Percentiles rank a stretch among this genome's conserved stretches.
Conservation (phyloP, 2,329 filamentous ascomycete species). For the Neospermospora avenae region DNA sequence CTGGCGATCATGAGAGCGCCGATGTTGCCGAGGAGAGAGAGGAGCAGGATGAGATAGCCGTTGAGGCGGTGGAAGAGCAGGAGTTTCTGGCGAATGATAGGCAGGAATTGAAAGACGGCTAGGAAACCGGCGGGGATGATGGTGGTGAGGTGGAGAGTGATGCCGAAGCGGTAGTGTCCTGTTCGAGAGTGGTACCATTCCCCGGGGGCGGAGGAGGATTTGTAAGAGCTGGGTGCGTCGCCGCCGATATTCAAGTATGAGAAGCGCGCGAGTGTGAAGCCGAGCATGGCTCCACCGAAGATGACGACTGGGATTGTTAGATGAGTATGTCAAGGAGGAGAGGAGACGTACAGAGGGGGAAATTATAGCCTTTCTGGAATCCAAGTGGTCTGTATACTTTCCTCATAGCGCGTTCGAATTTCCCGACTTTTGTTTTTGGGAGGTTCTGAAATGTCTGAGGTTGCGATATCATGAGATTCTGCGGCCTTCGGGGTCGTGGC, state of each 20-base stretch:
- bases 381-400: slow-evolving; percentile 61
- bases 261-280: slow-evolving; percentile 22
- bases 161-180: slow-evolving; percentile 37
- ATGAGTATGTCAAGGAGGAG: not conserved
- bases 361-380: slow-evolving; percentile 52
- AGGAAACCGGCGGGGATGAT: slow-evolving; percentile 47
- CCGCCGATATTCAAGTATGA: slow-evolving; percentile 26
- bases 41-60: slow-evolving; percentile 52
- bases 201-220: slow-evolving; percentile 33
- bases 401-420: slow-evolving; percentile 7
- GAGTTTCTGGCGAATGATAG: slow-evolving; percentile 44
- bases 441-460: not conserved
- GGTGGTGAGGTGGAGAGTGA: slow-evolving; percentile 44
- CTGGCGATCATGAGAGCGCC: slow-evolving; percentile 53
- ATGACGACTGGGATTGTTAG: slow-evolving; percentile 15
- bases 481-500: not conserved
- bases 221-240: slow-evolving; percentile 27
- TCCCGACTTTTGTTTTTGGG: not conserved
- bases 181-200: slow-evolving; percentile 42
- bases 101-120: slow-evolving; percentile 48
- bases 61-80: slow-evolving; percentile 57
- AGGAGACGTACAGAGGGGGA: slow-evolving; percentile 44
- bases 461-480: not conserved
- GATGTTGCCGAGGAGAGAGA: slow-evolving; percentile 45
- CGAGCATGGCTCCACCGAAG: slow-evolving; percentile 26